phyloP scores from a whole-genome alignment of 441 rosid genomes.

The Breynia disticha region DNA sequence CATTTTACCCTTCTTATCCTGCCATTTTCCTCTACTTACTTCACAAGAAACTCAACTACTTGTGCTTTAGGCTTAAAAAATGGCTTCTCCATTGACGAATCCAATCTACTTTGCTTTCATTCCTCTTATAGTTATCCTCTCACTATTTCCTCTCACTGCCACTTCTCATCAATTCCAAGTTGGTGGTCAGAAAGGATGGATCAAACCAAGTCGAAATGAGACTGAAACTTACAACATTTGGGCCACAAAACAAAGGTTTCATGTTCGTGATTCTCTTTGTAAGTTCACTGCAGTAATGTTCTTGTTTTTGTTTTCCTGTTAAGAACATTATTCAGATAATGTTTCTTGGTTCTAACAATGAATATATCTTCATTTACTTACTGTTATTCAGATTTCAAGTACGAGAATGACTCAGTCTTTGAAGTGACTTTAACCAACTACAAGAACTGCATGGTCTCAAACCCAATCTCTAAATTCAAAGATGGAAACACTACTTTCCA shows the following conservation, averaged over 20 bases:
- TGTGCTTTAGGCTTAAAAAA: too few species aligned
- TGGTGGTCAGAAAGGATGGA: slow-evolving; percentile 24
- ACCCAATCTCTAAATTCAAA: slow-evolving; percentile 14
- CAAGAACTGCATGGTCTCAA: slow-evolving; percentile 11
- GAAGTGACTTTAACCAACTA: slow-evolving; percentile 17
- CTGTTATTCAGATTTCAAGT: slow-evolving; percentile 18
- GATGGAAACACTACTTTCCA: slow-evolving; percentile 19
- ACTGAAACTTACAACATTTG: slow-evolving; percentile 16
- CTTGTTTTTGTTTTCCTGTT: background rate
- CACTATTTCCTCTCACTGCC: background rate
- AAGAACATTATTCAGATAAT: too few species aligned
- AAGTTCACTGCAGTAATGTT: background rate
- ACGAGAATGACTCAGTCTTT: slow-evolving; percentile 22
- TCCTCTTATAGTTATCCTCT: background rate
- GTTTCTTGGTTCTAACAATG: background rate
- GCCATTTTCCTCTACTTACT: too few species aligned
- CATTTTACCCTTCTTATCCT: too few species aligned
- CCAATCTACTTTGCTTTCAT: too few species aligned
- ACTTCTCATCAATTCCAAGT: slow-evolving; percentile 20
- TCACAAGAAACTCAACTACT: too few species aligned
- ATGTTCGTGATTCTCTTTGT: slow-evolving; percentile 25
- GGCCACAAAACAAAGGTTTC: slow-evolving; percentile 22
- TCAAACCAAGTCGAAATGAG: slow-evolving; percentile 12
- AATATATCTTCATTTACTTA: background rate
- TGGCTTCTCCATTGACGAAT: too few species aligned